phyloP scores from a whole-genome alignment of 2,329 filamentous ascomycete genomes.

The Penicillium verrucosum region DNA sequence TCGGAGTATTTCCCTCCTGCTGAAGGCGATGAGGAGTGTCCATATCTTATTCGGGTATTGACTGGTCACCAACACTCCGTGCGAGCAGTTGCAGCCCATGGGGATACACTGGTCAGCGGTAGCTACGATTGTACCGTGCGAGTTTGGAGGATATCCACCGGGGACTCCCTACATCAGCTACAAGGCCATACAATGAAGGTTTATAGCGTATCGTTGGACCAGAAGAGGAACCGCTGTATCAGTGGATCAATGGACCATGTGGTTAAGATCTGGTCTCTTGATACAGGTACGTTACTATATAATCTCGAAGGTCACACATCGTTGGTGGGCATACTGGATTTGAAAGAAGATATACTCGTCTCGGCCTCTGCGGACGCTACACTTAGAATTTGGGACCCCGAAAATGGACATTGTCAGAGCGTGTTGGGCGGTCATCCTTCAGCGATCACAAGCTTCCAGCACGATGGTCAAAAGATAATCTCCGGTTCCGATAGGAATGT shows the following conservation, averaged over 20 bases:
- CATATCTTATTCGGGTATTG: constrained; percentile 86
- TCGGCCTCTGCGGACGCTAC: constrained; percentile 95
- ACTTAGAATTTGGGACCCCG: constrained; percentile 92
- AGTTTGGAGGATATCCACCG: constrained; percentile 96
- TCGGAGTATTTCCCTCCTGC: constrained; percentile 73
- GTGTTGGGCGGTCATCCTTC: constrained; percentile 90
- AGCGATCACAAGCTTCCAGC: constrained; percentile 97
- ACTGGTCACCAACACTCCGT: constrained; percentile 89
- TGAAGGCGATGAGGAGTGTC: constrained; percentile 69
- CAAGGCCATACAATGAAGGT: constrained; percentile 89
- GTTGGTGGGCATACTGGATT: constrained; percentile 84
- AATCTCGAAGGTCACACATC: constrained; percentile 93
- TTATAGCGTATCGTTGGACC: constrained; percentile 92
- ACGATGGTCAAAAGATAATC: constrained; percentile 93
- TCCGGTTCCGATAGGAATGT: constrained; percentile 91
- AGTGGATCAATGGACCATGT: constrained; percentile 97
- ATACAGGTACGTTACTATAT: constrained; percentile 77
- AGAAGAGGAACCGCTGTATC: constrained; percentile 88
- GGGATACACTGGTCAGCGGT: constrained; percentile 89
- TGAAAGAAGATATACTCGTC: constrained; percentile 84
- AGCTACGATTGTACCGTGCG: constrained; percentile 94
- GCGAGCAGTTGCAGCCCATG: constrained; percentile 89
- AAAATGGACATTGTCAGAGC: constrained; percentile 83
- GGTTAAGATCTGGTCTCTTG: constrained; percentile 95
- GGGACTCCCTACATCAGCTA: constrained; percentile 77